Evolutionary conservation across 2,329 filamentous ascomycete genomes (phyloP), one percentile per base, ranked within the genome.

Genomic region (Verticillium nubilum): DNA sequence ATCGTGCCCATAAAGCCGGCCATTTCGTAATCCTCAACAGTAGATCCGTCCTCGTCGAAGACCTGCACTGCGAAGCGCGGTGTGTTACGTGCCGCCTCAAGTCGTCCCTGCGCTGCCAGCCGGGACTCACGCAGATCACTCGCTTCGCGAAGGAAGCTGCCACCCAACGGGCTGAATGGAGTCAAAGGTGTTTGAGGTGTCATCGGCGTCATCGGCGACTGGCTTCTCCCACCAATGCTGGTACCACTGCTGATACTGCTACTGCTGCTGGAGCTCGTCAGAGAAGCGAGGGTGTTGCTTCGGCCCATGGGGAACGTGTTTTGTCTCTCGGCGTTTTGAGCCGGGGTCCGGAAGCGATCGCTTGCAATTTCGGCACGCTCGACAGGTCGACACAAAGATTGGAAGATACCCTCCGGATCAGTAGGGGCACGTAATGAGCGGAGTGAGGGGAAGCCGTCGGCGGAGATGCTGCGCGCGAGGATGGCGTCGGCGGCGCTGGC

Each of bases 381-480:
- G 4, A 80, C 74, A 0, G 89, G 89, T 52, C 80, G 81, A 70
- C 90, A 93, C 1, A 92, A 78, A 1, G 78, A 74, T 72, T 93
- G 90, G 62, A 92, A 85, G 7, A 83, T 65, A 27, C 89, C 90
- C 5, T 90, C 83, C 1, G 87, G 82, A 64, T 93, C 90, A 60
- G 85, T 85, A 1, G 88, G 90, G 0, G 85, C 78, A 58, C 89
- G 84, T 19, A 92, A 73, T 1, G 69, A 75, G 10, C 75, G 76
- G 10, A 93, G 78, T 0, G 74, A 70, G 0, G 90, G 89, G 67
- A 93, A 90, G 0, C 85, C 85, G 4, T 76, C 75, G 1, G 81
- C 79, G 5, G 73, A 72, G 63, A 92, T 89, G 66, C 85, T 86
- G 60, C 78, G 78, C 1, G 87, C 85, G 7, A 92, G 78, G 54